Conservation (phyloP, 805 yeast species). For the Yarrowia hollandica region DNA sequence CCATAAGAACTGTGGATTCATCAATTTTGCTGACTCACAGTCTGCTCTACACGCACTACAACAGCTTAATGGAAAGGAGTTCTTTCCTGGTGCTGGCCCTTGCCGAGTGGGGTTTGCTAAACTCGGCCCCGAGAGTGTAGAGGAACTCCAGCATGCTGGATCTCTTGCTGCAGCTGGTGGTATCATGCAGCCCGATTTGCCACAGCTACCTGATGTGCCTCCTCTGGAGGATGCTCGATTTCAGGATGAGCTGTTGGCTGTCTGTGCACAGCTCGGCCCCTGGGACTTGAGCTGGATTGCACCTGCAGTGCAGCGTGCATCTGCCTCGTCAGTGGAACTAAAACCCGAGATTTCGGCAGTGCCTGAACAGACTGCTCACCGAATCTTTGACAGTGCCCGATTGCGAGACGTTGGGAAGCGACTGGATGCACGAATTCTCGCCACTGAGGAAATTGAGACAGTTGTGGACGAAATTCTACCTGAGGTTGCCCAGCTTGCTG, state of each 20-base stretch:
- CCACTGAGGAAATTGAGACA: conserved; percentile 71
- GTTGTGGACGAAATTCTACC: conserved; percentile 78
- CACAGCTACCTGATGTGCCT: conserved; percentile 2
- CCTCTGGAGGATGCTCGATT: conserved; percentile 15
- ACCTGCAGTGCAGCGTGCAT: conserved; percentile 2
- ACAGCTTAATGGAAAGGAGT: conserved; percentile 75
- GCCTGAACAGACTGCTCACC: conserved; percentile 66
- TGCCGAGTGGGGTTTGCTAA: conserved; percentile 85
- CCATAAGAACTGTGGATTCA: conserved; percentile 51
- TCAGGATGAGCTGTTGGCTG: conserved; percentile 14
- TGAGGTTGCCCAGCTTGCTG: conserved; percentile 85
- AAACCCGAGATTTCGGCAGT: conserved; percentile 51
- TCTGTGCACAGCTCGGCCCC: conserved; percentile 13
- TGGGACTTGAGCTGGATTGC: conserved; percentile 18
- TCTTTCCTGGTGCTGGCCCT: conserved; percentile 72
- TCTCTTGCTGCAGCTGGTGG: conserved; percentile 12
- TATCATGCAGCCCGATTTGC: conserved; percentile 12
- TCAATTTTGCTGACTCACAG: conserved; percentile 71
- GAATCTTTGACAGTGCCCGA: conserved; percentile 84
- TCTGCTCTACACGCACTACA: conserved; percentile 78
- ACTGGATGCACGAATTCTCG: conserved; percentile 55
- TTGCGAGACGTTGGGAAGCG: conserved; percentile 81
- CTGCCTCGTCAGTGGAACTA: conserved; percentile 31
- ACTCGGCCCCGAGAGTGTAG: conserved; percentile 31
- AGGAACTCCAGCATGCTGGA: conserved; percentile 21